phyloP scores from a whole-genome alignment of 2,329 filamentous ascomycete genomes.

The Colletotrichum chlorophyti region DNA sequence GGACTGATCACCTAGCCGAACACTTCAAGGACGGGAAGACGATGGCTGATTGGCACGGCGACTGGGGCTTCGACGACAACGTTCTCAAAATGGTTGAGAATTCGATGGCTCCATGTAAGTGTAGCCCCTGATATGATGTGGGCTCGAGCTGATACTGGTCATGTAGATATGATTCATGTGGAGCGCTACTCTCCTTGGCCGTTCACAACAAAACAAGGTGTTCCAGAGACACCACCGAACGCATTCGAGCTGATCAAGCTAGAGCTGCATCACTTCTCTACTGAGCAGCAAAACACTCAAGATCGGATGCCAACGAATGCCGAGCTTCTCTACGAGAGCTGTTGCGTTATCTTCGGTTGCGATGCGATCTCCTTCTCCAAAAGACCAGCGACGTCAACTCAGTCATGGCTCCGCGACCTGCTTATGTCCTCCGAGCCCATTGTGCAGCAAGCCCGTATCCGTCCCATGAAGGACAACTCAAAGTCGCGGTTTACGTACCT shows the following conservation, averaged over 20 bases:
- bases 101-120: constrained; percentile 43
- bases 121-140: too few species aligned
- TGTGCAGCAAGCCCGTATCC: constrained; percentile 28
- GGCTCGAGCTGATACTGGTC: not conserved
- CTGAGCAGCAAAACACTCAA: constrained; percentile 2
- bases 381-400: constrained; percentile 26
- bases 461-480: constrained; percentile 7
- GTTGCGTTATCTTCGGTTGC: constrained; percentile 32
- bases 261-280: constrained; percentile 15
- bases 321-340: constrained; percentile 23
- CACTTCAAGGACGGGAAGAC: constrained; percentile 46
- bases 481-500: constrained; percentile 22
- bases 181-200: constrained; percentile 43
- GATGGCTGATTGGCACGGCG: constrained; percentile 49
- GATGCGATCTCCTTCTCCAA: constrained; percentile 4
- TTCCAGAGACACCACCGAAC: constrained; percentile 26
- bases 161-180: constrained; percentile 43
- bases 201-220: constrained; percentile 33
- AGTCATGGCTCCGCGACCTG: constrained; percentile 37
- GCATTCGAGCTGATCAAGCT: constrained; percentile 24
- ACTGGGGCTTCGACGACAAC: constrained; percentile 45
- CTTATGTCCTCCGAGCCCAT: constrained; percentile 27
- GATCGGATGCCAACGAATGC: not conserved
- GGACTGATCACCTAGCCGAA: constrained; percentile 45
- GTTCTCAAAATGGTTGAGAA: constrained; percentile 45